Evolutionary conservation across 371 early-diverging fungal genomes (phyloP), one percentile per base, ranked within the genome.

Genomic region (Funneliformis caledonium): DNA sequence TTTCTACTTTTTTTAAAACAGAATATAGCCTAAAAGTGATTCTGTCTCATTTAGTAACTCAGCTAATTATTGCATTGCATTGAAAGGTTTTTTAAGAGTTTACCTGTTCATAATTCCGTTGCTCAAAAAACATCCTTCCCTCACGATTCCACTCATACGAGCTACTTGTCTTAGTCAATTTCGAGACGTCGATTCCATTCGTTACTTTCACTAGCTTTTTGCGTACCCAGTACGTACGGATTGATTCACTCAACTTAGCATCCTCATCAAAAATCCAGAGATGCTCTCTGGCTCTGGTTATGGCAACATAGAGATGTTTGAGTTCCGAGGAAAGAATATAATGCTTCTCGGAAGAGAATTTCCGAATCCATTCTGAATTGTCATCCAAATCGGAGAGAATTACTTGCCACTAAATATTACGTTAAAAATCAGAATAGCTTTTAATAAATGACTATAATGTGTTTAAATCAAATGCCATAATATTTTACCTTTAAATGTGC

Each of bases 261-360:
- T 77, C 48, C 48, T 77, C 65, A 64, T 77, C 77, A 45, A 77
- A 77, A 22, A 77, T 77, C 48, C 64, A 64, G 33, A 77, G 5
- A 31, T 52, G 64, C 42, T 47, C 26, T 1, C 77, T 45, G 10
- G 48, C 77, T 22, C 77, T 77, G 9, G 77, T 77, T 1, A 77
- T 50, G 16, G 77, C 64, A n/a, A 77, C 77, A 12, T 77, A 77
- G 10, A 77, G 65, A 31, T 77, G 42, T 47, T 77, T 77, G 19
- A 65, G 65, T 65, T 77, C 77, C 12, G 77, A 77, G 9, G 26
- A 77, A 47, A 77, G 78, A 6, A 65, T 67, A 48, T 47, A 65
- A 65, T 77, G 33, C 8, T 77, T 67, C 2, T 77, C 65, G 31
- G 64, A 48, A 64, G 77, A 77, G 12, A 77, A 77, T 7, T 14